Conservation (phyloP, 306 rosid species). For the Cucurbita argyrosperma region DNA sequence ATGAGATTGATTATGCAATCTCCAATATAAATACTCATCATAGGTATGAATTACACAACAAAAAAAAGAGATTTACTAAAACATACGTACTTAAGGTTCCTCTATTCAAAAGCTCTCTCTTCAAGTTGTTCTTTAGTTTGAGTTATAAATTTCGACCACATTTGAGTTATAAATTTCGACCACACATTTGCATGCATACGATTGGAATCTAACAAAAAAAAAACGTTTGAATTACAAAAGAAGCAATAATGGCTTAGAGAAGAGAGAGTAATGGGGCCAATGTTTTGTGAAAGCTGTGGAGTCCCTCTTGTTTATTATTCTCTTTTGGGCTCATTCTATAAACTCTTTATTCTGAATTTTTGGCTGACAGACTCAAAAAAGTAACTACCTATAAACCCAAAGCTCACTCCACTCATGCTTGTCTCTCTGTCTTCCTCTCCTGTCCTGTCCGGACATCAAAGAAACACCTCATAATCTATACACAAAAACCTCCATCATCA, state of each 20-base stretch:
- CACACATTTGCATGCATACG: background rate
- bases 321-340: background rate
- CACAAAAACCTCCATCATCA: background rate
- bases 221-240: background rate
- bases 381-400: background rate
- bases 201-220: background rate
- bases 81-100: no score
- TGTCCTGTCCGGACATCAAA: background rate
- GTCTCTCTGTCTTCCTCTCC: background rate
- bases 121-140: no score
- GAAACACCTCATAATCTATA: background rate
- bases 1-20: no score
- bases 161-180: background rate
- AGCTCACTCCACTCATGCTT: background rate
- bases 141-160: background rate
- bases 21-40: no score
- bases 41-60: no score
- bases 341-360: background rate
- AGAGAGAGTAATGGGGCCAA: background rate
- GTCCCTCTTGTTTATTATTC: constrained; percentile 1
- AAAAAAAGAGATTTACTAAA: no score
- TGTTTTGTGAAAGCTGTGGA: background rate
- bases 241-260: background rate
- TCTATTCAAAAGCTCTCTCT: background rate
- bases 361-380: background rate